Evolutionary conservation across 202 grass and related monocot genomes (phyloP).

Genomic region (Carex arenaria): DNA sequence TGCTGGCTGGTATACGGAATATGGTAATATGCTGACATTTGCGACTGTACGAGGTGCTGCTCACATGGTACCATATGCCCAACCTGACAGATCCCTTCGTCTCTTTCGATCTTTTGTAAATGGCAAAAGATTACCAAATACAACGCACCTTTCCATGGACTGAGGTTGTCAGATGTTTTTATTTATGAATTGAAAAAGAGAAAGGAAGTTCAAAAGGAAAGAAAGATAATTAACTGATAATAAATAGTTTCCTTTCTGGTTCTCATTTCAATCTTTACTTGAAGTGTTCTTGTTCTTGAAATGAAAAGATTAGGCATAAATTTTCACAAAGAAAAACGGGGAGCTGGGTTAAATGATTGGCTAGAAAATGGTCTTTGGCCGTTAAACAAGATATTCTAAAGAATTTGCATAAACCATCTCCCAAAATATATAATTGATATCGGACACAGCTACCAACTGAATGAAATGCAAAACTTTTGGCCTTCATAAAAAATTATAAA

Average conservation of each 20-base stretch:
- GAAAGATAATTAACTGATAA: constrained; percentile 5
- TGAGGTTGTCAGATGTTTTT: constrained; percentile 29
- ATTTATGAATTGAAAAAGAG: background rate
- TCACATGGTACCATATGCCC: constrained; percentile 93
- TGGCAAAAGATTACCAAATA: constrained; percentile 68
- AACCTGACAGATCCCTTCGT: constrained; percentile 66
- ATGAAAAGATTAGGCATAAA: background rate
- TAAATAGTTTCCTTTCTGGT: background rate
- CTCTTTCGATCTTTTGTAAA: constrained; percentile 70
- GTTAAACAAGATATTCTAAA: too few species aligned
- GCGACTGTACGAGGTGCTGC: constrained; percentile 83
- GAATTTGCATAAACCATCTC: background rate
- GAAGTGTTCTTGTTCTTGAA: constrained; percentile 3
- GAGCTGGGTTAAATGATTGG: background rate
- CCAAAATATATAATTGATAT: background rate
- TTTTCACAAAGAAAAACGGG: background rate
- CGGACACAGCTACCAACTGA: background rate
- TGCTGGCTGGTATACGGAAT: constrained; percentile 89
- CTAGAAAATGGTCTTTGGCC: background rate
- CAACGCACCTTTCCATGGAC: constrained; percentile 46
- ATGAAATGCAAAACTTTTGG: background rate
- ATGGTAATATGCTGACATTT: constrained; percentile 77
- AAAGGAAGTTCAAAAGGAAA: background rate
- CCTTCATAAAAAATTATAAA: too few species aligned
- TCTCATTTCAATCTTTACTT: background rate